A percentile compares a stretch with the other conserved stretches of the same genome.
Evolutionary conservation across 2,329 filamentous ascomycete genomes (phyloP).

Genomic region (Botrytis porri): DNA sequence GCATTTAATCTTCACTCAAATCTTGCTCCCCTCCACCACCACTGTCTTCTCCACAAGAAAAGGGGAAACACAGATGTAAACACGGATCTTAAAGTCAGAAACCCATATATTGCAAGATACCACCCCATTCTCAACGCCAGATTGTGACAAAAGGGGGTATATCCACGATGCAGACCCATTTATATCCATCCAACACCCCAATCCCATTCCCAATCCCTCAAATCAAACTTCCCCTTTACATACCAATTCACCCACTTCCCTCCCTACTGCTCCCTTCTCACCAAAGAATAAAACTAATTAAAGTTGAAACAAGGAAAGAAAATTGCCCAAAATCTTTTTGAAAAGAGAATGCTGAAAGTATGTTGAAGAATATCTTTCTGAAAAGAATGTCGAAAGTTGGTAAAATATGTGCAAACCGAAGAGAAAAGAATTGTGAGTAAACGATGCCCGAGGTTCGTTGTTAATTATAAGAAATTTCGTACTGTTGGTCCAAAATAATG

Average conservation of each 20-base stretch:
- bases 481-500: constrained; percentile 6
- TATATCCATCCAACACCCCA: constrained; percentile 8
- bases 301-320: neutral
- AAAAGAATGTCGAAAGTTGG: neutral
- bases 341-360: neutral
- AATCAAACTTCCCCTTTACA: neutral
- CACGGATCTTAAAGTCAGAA: neutral
- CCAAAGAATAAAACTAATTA: neutral
- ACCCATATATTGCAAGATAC: neutral
- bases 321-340: neutral
- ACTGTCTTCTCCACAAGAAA: no score
- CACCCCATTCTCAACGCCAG: neutral
- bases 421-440: neutral
- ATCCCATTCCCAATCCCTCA: neutral
- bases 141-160: neutral
- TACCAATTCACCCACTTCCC: neutral
- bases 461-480: neutral
- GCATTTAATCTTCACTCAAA: neutral
- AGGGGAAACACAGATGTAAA: no score
- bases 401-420: neutral
- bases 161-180: constrained; percentile 9
- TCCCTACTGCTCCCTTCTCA: neutral
- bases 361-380: neutral
- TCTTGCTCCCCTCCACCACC: neutral
- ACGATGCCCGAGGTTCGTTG: neutral